Conservation (phyloP, 1,284 basidiomycete species). For the Tetrapyrgos nigripes region DNA sequence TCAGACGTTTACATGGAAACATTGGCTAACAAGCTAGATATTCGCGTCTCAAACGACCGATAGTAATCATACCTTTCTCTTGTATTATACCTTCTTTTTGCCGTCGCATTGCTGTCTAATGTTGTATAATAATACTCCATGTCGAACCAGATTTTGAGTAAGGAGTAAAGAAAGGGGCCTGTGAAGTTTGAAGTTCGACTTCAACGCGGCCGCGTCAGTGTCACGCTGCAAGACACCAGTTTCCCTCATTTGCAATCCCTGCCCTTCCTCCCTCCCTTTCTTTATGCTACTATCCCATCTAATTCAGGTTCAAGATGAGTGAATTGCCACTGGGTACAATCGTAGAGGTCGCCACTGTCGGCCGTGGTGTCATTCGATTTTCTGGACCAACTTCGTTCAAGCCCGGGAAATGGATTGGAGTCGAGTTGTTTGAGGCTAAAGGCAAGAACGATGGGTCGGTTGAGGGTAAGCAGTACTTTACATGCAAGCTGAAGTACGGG, state of each 20-base stretch:
- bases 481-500: conserved; percentile 78
- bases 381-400: conserved; percentile 87
- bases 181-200: background rate
- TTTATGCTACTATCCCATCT: background rate
- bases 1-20: conserved; percentile 84
- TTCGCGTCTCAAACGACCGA: conserved; percentile 39
- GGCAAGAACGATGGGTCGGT: conserved; percentile 98
- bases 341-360: conserved; percentile 72
- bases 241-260: background rate
- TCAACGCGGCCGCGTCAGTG: background rate
- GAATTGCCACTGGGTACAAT: conserved; percentile 63
- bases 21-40: conserved; percentile 71
- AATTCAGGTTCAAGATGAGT: background rate
- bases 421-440: conserved; percentile 82
- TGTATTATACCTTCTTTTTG: background rate
- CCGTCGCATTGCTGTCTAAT: background rate
- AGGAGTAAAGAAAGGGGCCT: background rate
- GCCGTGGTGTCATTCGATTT: conserved; percentile 88
- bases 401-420: conserved; percentile 93
- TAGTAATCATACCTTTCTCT: background rate
- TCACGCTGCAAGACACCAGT: background rate
- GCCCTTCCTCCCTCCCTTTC: background rate
- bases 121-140: background rate
- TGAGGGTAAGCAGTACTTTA: conserved; percentile 85
- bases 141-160: background rate